These are phyloP conservation scores for Pichia sp. DNA, from an alignment of 1,139 yeast species.

Conservation along the genomic window DNA sequence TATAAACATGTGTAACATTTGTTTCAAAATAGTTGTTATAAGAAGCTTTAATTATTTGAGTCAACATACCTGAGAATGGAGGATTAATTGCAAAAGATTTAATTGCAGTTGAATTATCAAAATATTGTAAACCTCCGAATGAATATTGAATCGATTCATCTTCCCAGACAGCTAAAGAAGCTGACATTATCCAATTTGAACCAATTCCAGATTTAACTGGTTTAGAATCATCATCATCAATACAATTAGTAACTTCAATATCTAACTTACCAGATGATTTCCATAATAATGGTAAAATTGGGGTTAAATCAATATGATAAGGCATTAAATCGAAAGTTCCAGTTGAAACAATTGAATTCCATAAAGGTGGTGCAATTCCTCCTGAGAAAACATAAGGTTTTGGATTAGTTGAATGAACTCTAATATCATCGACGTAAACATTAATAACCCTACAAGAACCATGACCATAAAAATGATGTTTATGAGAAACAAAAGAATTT, in stretches of 20 bases:
- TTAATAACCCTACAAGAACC: conserved; percentile 59
- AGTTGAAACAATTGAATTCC: conserved; percentile 73
- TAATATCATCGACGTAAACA: conserved; percentile 44
- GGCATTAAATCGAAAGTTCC: conserved; percentile 68
- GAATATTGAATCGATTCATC: conserved; percentile 34
- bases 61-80: conserved; percentile 33
- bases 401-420: conserved; percentile 47
- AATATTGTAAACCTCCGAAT: conserved; percentile 35
- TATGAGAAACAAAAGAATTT: conserved; percentile 33
- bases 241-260: conserved; percentile 54
- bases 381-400: conserved; percentile 69
- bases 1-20: conserved; percentile 32
- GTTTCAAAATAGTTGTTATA: conserved; percentile 33
- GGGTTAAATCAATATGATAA: conserved; percentile 60
- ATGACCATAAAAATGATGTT: conserved; percentile 45
- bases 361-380: conserved; percentile 68
- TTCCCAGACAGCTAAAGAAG: conserved; percentile 62
- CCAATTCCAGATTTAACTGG: conserved; percentile 37
- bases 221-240: conserved; percentile 33
- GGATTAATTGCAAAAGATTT: conserved; percentile 29
- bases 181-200: conserved; percentile 64
- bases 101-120: conserved; percentile 27
- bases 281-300: conserved; percentile 62
- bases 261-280: conserved; percentile 31
- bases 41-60: conserved; percentile 35